Evolutionary conservation across 169 alveolate genomes (phyloP).

Genomic region (Nephromyces sp.): DNA sequence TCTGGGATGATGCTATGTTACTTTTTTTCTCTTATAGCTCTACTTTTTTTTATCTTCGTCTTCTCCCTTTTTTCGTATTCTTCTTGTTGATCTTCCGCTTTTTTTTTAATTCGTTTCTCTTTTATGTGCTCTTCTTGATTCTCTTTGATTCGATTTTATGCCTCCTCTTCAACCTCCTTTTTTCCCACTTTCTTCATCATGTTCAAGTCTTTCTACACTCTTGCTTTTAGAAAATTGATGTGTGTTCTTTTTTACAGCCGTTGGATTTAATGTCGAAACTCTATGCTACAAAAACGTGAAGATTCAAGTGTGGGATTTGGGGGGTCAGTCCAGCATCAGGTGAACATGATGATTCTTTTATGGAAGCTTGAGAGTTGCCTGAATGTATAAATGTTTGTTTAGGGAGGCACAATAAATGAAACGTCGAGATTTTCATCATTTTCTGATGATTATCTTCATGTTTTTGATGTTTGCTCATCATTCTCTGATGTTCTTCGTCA

Average conservation of each 20-base stretch:
- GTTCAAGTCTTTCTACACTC: too few relatives aligned
- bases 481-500: not conserved
- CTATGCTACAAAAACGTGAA: constrained; percentile 82
- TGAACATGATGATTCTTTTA: too few relatives aligned
- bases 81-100: too few relatives aligned
- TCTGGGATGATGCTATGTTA: not conserved
- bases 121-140: too few relatives aligned
- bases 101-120: too few relatives aligned
- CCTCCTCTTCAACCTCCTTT: too few relatives aligned
- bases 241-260: constrained; percentile 50
- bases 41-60: not conserved
- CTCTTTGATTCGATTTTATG: too few relatives aligned
- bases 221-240: too few relatives aligned
- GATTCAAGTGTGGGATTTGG: constrained; percentile 77
- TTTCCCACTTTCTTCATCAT: too few relatives aligned
- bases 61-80: not conserved
- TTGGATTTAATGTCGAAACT: constrained; percentile 91
- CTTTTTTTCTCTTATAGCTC: not conserved
- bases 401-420: not conserved
- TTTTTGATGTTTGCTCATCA: not conserved
- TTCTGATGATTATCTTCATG: too few relatives aligned
- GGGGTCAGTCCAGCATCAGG: constrained; percentile 36
- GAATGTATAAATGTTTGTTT: not conserved
- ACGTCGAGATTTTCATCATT: too few relatives aligned
- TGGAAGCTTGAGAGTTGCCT: too few relatives aligned